Base-by-base conservation (phyloP, 2,329 filamentous ascomycete genomes). In the Colletotrichum cuscutae region DNA sequence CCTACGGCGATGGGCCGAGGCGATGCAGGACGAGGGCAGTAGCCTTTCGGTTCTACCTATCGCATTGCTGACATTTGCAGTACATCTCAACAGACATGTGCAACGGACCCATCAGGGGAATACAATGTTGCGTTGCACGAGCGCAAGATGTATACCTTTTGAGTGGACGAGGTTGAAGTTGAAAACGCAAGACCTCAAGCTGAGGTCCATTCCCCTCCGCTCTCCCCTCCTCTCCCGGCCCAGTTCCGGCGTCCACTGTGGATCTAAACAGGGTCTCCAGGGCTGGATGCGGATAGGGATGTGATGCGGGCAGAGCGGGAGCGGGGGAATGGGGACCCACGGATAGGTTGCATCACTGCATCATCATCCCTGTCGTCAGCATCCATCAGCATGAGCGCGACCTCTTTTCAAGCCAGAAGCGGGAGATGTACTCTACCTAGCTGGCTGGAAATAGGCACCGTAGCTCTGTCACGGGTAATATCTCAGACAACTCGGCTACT, bases 181-280 rank as follows among this genome's bases (percentile, higher is more conserved):
- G 46, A n/a, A 37, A 30, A 9, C n/a, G 28, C 26, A 9, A 15
- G 35, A 53, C 22, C 42, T 46, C 35, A 37, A 37, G 35, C 5
- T 37, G 11, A 37, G 12, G 13, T 37, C 19, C 42, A 46, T 46
- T 19, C 7, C 19, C 42, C 15, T 19, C 42, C 19, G 32, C 32
- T 35, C 32, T 35, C 19, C 7, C 42, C 15, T 19, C 19, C 42
- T 53, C 65, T 8, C 59, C 66, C 69, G 58, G 65, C 65, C 53
- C 65, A 69, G 60, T 53, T 53, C 60, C 69, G 58, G 53, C 58
- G 65, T 68, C 52, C 22, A 60, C 54, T 59, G 70, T 72, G 70
- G 70, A 65, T 64, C 52, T 37, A 26, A 28, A 58, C 59, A 69
- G 66, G 66, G 66, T 58, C 35, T 5, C 11, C 22, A 64, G 37